phyloP scores from a whole-genome alignment of 805 yeast species.

The Pichia exigua region DNA sequence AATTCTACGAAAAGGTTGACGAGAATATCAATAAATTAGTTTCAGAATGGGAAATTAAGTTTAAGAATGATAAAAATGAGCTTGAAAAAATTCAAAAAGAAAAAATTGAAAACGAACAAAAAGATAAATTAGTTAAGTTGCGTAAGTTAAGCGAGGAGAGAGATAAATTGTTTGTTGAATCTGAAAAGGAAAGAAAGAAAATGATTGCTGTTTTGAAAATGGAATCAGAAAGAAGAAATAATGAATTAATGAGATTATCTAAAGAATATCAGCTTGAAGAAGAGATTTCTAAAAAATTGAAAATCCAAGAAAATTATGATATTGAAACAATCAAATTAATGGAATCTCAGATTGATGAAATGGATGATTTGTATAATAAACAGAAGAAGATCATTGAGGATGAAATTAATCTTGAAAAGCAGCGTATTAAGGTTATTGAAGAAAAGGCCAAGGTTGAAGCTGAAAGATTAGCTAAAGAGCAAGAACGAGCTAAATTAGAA shows the following conservation, averaged over 20 bases:
- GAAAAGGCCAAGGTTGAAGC: neutral
- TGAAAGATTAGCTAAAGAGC: neutral
- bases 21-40: conserved; percentile 3
- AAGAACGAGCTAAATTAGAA: neutral
- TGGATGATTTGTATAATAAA: neutral
- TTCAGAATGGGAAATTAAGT: conserved; percentile 1
- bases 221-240: neutral
- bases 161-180: neutral
- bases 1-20: neutral
- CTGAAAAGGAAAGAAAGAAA: neutral
- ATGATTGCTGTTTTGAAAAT: neutral
- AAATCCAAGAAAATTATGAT: neutral
- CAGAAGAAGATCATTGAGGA: conserved; percentile 1
- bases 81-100: conserved; percentile 1
- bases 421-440: neutral
- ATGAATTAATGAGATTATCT: neutral
- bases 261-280: neutral
- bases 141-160: neutral
- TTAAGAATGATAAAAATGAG: neutral
- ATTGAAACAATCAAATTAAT: neutral
- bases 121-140: neutral
- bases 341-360: neutral
- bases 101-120: neutral
- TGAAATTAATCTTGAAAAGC: neutral
- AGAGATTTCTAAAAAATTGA: neutral